These are phyloP conservation scores for Dioscorea cayenensis DNA, from an alignment of 116 monocot species.

Conservation along the genomic window DNA sequence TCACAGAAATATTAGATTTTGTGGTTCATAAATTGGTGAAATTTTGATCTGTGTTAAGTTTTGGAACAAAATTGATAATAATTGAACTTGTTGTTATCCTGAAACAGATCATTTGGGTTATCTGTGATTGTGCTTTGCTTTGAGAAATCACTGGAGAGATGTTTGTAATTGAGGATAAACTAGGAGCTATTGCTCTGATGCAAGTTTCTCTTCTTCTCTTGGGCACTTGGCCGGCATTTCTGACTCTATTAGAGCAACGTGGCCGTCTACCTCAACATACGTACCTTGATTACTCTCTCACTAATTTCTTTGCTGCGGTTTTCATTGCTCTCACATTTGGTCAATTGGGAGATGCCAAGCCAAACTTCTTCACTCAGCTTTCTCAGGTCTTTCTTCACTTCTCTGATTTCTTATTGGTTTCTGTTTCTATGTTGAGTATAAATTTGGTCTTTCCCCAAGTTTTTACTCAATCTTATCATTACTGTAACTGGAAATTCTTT, in stretches of 20 bases:
- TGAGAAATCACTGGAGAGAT: constrained; percentile 24
- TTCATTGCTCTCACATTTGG: constrained; percentile 71
- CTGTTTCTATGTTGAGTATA: neutral
- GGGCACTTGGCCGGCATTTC: constrained; percentile 87
- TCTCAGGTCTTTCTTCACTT: constrained; percentile 31
- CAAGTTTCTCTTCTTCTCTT: constrained; percentile 64
- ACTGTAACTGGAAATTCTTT: no score
- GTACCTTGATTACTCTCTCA: constrained; percentile 85
- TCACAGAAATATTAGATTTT: no score
- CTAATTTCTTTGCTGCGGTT: constrained; percentile 81
- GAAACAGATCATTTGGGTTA: neutral
- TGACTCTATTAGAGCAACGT: constrained; percentile 66
- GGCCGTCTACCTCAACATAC: constrained; percentile 90
- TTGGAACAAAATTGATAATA: neutral
- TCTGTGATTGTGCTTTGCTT: neutral
- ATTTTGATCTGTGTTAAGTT: neutral
- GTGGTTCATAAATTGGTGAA: no score
- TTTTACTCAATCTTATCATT: no score
- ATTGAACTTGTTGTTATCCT: neutral
- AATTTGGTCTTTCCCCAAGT: no score
- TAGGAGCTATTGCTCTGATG: constrained; percentile 83
- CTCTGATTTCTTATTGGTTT: neutral
- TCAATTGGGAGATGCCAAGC: constrained; percentile 67
- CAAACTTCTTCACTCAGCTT: constrained; percentile 81
- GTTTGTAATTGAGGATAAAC: constrained; percentile 68